Base-by-base conservation (phyloP, 176 grass and related monocot species). In the Triticum urartu region DNA sequence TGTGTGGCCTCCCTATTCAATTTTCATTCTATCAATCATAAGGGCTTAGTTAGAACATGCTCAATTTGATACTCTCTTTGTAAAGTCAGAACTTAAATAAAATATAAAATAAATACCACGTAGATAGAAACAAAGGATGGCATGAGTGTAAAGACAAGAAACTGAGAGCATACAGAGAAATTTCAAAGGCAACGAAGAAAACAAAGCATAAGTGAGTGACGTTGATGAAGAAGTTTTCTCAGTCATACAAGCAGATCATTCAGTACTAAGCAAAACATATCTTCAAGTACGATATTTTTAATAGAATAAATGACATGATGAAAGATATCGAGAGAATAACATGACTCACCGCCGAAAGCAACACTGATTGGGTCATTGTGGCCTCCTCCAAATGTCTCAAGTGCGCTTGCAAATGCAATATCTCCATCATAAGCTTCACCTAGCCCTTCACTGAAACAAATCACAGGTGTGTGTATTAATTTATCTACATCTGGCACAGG, bases 361-460 rank as follows among this genome's bases (percentile, higher is more conserved):
- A 99, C 90, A 90, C 97, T 94, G 64, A 94, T 95, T 84, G 94
- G 94, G 52, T 99, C 97, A 83, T 99, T 95, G 88, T 97, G 91
- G 22, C 97, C 97, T 85, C 94, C 97, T 84, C 92, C 97, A 92
- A 99, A 99, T 77, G 71, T 88, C 94, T 99, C 97, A 65, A 99
- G 94, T 81, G 94, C 89, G 68, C 92, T 91, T 72, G 97, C 97
- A 93, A 99, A 99, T 84, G 97, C 94, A 73, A 99, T 95, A 72
- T 99, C 97, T 80, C 92, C 97, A 90, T 99, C 92, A 63, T 94
- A 97, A 82, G 87, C 92, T 76, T 97, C 97, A 24, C 97, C 94
- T 89, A 99, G 78, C 54, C 87, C 89, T 92, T 94, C 94, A 79
- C 97, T 99, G 88, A 89, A 93, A 89, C 61, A 43, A 79, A 89